Evolutionary conservation across 371 early-diverging fungal genomes (phyloP), one percentile per base, ranked within the genome.

Genomic region (Mortierella sp.): DNA sequence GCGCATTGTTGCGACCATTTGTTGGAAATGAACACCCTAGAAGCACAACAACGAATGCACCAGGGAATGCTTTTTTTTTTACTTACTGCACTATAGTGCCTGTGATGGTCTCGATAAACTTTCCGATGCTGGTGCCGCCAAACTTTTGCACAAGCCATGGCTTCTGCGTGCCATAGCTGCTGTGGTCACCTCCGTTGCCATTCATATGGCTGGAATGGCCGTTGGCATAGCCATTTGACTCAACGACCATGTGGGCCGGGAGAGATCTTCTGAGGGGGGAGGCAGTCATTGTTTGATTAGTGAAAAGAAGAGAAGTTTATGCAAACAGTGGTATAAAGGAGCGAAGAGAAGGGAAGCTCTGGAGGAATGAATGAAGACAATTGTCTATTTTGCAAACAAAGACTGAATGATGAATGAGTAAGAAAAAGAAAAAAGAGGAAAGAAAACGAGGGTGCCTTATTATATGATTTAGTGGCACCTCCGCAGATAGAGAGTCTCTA

Each of bases 41-140:
- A n/a, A 37, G 37, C 9, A 14, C 37, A 37, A 37, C 9, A 37
- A 14, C 21, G 43, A 43, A 1, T 23, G 39, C 61, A 43, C 43
- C n/a, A n/a, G n/a, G n/a, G n/a, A n/a, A n/a, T n/a, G n/a, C n/a
- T n/a, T n/a, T n/a, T n/a, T n/a, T n/a, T n/a, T n/a, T n/a, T n/a
- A 43, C 43, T 41, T 83, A 89, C 86, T 82, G 84, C 34, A 89
- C 83, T 37, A 90, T 86, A 60, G 80, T 79, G 34, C 80, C 81
- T 21, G 85, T 81, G 65, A 90, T 89, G 47, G 79, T 82, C 26
- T 85, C 84, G 50, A 87, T 58, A 66, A 91, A 94, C 81, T 94
- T 94, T 60, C 95, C 94, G 43, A 95, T 86, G 72, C 93, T 93
- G 41, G 95, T 95, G 27, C 95, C 94, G 54, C 95, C 95, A 81